Percentiles rank a stretch among this genome's conserved stretches.
Evolutionary conservation across 495 filamentous ascomycete genomes (phyloP).

Genomic region (Immersiella caudata): DNA sequence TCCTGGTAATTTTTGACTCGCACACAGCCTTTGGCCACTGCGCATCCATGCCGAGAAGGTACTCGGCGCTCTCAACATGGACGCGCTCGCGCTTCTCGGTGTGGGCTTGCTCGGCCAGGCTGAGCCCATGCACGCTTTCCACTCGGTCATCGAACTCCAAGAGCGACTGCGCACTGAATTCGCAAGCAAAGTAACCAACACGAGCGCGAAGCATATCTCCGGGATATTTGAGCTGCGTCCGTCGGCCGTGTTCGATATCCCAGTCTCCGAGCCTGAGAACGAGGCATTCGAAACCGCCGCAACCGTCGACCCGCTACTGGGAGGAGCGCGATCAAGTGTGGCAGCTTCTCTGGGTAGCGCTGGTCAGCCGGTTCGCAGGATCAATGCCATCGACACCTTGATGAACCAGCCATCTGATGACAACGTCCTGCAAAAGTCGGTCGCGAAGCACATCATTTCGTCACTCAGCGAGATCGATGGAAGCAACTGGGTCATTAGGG

Average conservation of each 20-base stretch:
- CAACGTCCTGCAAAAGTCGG: conserved; percentile 44
- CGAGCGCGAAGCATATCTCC: conserved; percentile 46
- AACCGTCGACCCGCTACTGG: conserved; percentile 34
- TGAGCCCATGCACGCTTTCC: conserved; percentile 39
- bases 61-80: conserved; percentile 31
- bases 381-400: conserved; percentile 44
- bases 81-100: conserved; percentile 36
- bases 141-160: conserved; percentile 46
- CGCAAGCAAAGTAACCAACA: conserved; percentile 39
- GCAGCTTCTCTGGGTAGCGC: conserved; percentile 15
- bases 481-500: conserved; percentile 47
- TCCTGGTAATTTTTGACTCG: background rate
- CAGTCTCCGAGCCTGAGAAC: conserved; percentile 37
- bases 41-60: background rate
- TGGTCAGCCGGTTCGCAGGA: conserved; percentile 21
- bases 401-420: conserved; percentile 47
- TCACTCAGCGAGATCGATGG: conserved; percentile 42
- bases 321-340: conserved; percentile 24
- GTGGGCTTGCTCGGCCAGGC: too few species aligned
- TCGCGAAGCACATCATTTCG: conserved; percentile 45
- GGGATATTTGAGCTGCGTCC: conserved; percentile 43
- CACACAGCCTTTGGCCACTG: background rate
- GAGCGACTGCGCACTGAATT: conserved; percentile 40
- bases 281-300: conserved; percentile 31
- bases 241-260: conserved; percentile 40